Conservation (phyloP, 2,329 filamentous ascomycete genomes). For the Huntiella moniliformis region DNA sequence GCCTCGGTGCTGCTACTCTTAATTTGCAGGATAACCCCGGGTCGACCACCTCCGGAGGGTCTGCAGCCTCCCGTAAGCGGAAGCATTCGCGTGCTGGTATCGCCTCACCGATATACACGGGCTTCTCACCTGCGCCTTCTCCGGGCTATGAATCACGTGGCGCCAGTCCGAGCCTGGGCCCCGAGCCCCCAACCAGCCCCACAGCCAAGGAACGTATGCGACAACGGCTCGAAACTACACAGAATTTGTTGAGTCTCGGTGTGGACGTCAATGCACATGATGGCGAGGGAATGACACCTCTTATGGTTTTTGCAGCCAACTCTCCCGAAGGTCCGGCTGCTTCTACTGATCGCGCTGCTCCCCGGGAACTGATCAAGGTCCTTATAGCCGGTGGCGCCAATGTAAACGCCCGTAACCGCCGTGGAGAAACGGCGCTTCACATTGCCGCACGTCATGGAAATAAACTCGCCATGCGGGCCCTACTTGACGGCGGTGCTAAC, state of each 20-base stretch:
- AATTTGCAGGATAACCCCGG: slow-evolving; percentile 17
- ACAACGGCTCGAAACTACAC: slow-evolving; percentile 16
- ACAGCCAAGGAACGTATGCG: slow-evolving; percentile 15
- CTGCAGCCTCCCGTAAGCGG: slow-evolving; percentile 18
- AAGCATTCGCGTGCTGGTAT: slow-evolving; percentile 19
- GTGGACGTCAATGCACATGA: slow-evolving; percentile 36
- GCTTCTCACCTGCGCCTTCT: slow-evolving; percentile 10
- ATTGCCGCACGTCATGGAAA: slow-evolving; percentile 33
- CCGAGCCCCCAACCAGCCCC: slow-evolving; percentile 5
- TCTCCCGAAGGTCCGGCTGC: slow-evolving; percentile 23
- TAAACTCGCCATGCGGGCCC: slow-evolving; percentile 30
- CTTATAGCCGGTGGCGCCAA: slow-evolving; percentile 26
- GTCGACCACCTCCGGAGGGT: background rate
- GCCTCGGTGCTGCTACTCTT: slow-evolving; percentile 35
- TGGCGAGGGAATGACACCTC: slow-evolving; percentile 30
- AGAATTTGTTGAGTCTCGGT: slow-evolving; percentile 19
- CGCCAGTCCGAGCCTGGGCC: slow-evolving; percentile 9
- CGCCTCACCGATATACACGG: background rate
- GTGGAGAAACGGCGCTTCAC: slow-evolving; percentile 36
- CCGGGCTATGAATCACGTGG: slow-evolving; percentile 8
- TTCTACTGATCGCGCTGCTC: slow-evolving; percentile 23
- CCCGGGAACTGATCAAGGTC: slow-evolving; percentile 25
- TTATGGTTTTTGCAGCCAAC: slow-evolving; percentile 35
- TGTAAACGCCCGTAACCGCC: slow-evolving; percentile 31
- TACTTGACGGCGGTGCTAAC: slow-evolving; percentile 29